phyloP scores from a whole-genome alignment of 1,139 yeast genomes.

The Debaryomycetaceae sp. region DNA sequence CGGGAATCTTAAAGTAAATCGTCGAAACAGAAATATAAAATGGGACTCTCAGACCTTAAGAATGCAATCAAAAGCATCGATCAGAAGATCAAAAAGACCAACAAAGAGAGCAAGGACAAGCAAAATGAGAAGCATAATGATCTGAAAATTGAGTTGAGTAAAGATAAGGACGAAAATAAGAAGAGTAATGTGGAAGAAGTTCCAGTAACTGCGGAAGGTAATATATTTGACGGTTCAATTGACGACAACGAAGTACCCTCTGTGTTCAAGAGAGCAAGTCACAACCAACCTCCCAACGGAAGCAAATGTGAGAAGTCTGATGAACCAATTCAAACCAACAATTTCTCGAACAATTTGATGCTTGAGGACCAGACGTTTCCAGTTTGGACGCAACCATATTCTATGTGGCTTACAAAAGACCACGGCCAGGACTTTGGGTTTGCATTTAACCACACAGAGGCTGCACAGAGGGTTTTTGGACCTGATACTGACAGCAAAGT shows the following conservation, averaged over 20 bases:
- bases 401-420: slow-evolving; percentile 42
- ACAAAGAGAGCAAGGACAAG: neutral
- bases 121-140: neutral
- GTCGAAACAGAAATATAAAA: slow-evolving; percentile 6
- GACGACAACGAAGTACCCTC: slow-evolving; percentile 25
- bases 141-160: neutral
- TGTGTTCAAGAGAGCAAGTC: slow-evolving; percentile 19
- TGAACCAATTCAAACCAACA: slow-evolving; percentile 43
- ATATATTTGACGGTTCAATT: slow-evolving; percentile 15
- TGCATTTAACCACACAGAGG: slow-evolving; percentile 45
- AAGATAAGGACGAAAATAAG: neutral
- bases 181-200: too few species aligned
- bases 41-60: slow-evolving; percentile 29
- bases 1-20: too few species aligned
- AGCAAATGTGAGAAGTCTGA: slow-evolving; percentile 18
- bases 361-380: slow-evolving; percentile 46
- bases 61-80: slow-evolving; percentile 24
- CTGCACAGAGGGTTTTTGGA: slow-evolving; percentile 40
- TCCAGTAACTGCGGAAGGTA: neutral
- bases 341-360: slow-evolving; percentile 41
- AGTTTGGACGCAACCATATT: slow-evolving; percentile 47
- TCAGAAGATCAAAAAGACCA: neutral
- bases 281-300: slow-evolving; percentile 32
- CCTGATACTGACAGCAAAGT: slow-evolving; percentile 39
- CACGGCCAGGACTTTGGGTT: slow-evolving; percentile 37